Evolutionary conservation across 148 eudicot species (phyloP).

Genomic region (Chenopodium quinoa): DNA sequence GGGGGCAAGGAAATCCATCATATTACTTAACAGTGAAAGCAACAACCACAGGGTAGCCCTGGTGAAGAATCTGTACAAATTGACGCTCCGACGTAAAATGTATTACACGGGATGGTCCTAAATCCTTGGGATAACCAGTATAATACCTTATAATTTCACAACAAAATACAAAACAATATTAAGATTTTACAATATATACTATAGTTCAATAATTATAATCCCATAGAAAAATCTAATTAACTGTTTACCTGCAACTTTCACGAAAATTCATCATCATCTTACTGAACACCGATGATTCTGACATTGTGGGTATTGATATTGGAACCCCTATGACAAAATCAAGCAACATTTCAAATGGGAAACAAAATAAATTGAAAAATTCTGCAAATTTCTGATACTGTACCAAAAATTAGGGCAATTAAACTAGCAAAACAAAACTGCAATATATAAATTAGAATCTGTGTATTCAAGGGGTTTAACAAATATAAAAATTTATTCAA

Average conservation of each 20-base stretch:
- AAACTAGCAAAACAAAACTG: no score
- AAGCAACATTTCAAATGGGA: neutral
- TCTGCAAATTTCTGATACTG: neutral
- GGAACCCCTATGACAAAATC: conserved; percentile 1
- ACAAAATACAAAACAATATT: conserved; percentile 8
- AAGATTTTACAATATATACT: neutral
- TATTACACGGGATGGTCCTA: conserved; percentile 81
- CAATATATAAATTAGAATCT: no score
- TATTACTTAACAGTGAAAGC: conserved; percentile 85
- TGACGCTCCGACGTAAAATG: conserved; percentile 95
- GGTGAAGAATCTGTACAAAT: conserved; percentile 86
- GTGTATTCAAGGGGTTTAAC: no score
- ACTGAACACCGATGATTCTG: conserved; percentile 57
- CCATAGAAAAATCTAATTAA: neutral
- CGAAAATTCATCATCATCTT: conserved; percentile 65
- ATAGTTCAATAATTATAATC: neutral
- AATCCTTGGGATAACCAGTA: conserved; percentile 95
- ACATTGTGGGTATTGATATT: conserved; percentile 34
- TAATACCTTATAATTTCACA: conserved; percentile 56
- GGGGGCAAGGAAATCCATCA: neutral
- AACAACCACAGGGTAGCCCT: conserved; percentile 85
- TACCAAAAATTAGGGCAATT: no score
- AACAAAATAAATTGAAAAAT: neutral
- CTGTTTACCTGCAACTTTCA: conserved; percentile 63
- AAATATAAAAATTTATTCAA: no score